Conservation (phyloP, 2,329 filamentous ascomycete species). For the Cryphonectria radicalis region DNA sequence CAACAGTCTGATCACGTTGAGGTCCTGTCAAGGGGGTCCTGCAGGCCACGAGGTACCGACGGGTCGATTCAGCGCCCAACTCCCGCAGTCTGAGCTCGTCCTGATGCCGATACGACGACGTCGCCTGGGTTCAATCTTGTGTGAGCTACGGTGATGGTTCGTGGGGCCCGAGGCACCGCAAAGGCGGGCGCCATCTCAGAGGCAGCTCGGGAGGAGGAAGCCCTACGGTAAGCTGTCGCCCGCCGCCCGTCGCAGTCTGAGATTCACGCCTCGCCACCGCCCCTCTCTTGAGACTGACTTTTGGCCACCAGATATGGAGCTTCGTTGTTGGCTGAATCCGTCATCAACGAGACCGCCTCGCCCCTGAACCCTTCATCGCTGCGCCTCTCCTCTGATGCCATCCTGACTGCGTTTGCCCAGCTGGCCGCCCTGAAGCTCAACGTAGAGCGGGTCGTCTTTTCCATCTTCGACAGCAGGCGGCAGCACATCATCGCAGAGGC, state of each 20-base stretch:
- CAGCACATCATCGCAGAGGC: slow-evolving; percentile 29
- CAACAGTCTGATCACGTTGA: background rate
- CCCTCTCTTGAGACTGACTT: background rate
- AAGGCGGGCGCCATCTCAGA: slow-evolving; percentile 11
- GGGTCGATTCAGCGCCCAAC: background rate
- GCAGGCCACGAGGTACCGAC: background rate
- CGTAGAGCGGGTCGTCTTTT: slow-evolving; percentile 41
- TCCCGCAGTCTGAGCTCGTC: background rate
- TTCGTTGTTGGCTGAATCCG: slow-evolving; percentile 13
- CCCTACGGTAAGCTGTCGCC: slow-evolving; percentile 1
- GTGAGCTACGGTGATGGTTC: slow-evolving; percentile 1
- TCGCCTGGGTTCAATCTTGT: background rate
- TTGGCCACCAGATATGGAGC: slow-evolving; percentile 11
- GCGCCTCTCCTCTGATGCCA: background rate
- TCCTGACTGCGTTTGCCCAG: slow-evolving; percentile 42
- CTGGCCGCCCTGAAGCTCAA: slow-evolving; percentile 49
- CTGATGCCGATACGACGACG: background rate
- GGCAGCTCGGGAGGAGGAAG: slow-evolving; percentile 11
- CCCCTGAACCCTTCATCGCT: background rate
- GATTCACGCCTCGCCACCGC: background rate
- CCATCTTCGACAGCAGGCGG: slow-evolving; percentile 24
- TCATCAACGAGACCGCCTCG: slow-evolving; percentile 9
- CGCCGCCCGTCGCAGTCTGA: background rate
- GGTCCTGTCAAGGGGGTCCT: background rate
- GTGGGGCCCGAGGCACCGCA: background rate